Conservation (phyloP, 345 rosid species). For the Ceriops decandra region DNA sequence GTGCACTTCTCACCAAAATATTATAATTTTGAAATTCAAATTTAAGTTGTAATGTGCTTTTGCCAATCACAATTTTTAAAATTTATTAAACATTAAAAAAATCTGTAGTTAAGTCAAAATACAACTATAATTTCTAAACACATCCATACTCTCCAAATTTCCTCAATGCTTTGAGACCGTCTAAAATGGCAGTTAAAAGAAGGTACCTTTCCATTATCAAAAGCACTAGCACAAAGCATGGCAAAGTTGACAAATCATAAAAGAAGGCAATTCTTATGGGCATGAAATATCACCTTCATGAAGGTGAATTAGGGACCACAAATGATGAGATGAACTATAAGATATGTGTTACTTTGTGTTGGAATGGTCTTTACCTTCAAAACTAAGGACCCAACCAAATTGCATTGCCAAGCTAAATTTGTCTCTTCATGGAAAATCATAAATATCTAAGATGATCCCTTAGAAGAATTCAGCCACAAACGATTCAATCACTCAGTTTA, state of each 20-base stretch:
- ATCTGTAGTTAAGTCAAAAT: no score
- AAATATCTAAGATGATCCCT: slow-evolving; percentile 11
- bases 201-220: slow-evolving; percentile 34
- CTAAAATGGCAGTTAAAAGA: slow-evolving; percentile 19
- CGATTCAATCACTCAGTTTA: slow-evolving; percentile 31
- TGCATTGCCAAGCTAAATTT: slow-evolving; percentile 21
- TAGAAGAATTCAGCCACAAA: slow-evolving; percentile 29
- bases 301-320: slow-evolving; percentile 49
- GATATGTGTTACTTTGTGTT: slow-evolving; percentile 21
- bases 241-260: slow-evolving; percentile 52
- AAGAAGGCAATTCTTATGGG: slow-evolving; percentile 39
- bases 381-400: slow-evolving; percentile 28
- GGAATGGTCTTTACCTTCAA: slow-evolving; percentile 44
- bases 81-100: no score
- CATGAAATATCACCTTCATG: slow-evolving; percentile 38
- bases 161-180: background rate
- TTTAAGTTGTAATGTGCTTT: no score
- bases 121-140: no score
- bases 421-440: slow-evolving; percentile 22
- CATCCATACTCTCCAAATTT: no score
- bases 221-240: slow-evolving; percentile 48
- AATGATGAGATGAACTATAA: slow-evolving; percentile 12
- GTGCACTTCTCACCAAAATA: no score
- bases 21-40: no score
- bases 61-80: no score